Conservation (phyloP, 352 stramenopile species). For the Phytopythium cucurbitacearum region DNA sequence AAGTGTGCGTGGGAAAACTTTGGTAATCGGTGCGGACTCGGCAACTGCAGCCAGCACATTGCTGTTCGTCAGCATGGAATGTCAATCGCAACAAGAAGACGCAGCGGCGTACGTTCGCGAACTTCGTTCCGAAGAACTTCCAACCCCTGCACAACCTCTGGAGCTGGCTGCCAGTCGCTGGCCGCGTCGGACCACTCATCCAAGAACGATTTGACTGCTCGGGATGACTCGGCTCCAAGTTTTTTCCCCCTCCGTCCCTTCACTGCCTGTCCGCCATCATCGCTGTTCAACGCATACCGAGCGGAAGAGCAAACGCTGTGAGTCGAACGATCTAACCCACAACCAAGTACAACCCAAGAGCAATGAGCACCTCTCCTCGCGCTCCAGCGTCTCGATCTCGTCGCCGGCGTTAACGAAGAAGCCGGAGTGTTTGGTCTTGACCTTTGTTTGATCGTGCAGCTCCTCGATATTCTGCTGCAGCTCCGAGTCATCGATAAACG, state of each 20-base stretch:
- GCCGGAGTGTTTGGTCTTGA: constrained; percentile 83
- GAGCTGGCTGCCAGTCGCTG: constrained; percentile 61
- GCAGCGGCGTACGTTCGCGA: constrained; percentile 44
- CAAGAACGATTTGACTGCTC: constrained; percentile 54
- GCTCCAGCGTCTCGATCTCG: constrained; percentile 74
- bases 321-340: background rate
- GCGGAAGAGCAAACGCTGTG: background rate
- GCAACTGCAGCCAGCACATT: constrained; percentile 27
- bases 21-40: constrained; percentile 55
- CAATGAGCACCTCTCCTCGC: constrained; percentile 10
- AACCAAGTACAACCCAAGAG: background rate
- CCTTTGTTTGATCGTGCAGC: constrained; percentile 55
- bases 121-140: constrained; percentile 58
- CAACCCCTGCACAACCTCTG: constrained; percentile 45
- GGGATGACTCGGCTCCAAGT: constrained; percentile 31
- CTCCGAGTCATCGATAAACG: constrained; percentile 83
- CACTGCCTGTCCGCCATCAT: constrained; percentile 3
- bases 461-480: constrained; percentile 85
- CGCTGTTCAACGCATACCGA: background rate
- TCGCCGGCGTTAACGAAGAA: constrained; percentile 88
- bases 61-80: background rate
- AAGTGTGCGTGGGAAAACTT: constrained; percentile 75
- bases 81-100: background rate
- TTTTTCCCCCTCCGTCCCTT: constrained; percentile 47
- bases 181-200: constrained; percentile 61